Conservation (phyloP, 2,329 filamentous ascomycete genomes). For the Iodosphaeria phyllophila region DNA sequence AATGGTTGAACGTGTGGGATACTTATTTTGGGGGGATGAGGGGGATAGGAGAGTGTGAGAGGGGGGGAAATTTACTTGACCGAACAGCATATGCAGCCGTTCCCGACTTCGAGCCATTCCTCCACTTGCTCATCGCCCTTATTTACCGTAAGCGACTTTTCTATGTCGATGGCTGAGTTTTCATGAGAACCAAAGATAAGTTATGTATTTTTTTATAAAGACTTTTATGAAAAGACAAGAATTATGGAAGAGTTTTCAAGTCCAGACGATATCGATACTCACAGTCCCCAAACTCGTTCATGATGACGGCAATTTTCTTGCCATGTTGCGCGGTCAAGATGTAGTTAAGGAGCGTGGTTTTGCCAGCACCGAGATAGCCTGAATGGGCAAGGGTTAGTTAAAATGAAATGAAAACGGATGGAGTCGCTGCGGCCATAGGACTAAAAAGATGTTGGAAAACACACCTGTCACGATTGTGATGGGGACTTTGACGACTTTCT, state of each 20-base stretch:
- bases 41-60: no score
- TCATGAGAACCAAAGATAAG: no score
- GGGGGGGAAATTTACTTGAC: conserved; percentile 52
- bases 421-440: background rate
- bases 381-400: conserved; percentile 3
- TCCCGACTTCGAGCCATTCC: conserved; percentile 91
- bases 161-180: conserved; percentile 63
- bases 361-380: conserved; percentile 91
- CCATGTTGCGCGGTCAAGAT: conserved; percentile 89
- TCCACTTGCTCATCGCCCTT: conserved; percentile 67
- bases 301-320: conserved; percentile 93
- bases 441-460: background rate
- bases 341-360: conserved; percentile 90
- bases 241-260: no score
- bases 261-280: conserved; percentile 16
- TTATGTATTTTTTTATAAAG: no score
- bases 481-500: conserved; percentile 48
- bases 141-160: conserved; percentile 85
- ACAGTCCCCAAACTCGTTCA: conserved; percentile 86
- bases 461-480: conserved; percentile 71
- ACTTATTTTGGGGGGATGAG: background rate
- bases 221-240: conserved; percentile 1
- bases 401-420: no score
- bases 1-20: conserved; percentile 9
- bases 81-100: conserved; percentile 94